Percentiles rank a stretch among this genome's conserved stretches.
Conservation (phyloP, 495 filamentous ascomycete genomes). For the Aspergillus baeticus region DNA sequence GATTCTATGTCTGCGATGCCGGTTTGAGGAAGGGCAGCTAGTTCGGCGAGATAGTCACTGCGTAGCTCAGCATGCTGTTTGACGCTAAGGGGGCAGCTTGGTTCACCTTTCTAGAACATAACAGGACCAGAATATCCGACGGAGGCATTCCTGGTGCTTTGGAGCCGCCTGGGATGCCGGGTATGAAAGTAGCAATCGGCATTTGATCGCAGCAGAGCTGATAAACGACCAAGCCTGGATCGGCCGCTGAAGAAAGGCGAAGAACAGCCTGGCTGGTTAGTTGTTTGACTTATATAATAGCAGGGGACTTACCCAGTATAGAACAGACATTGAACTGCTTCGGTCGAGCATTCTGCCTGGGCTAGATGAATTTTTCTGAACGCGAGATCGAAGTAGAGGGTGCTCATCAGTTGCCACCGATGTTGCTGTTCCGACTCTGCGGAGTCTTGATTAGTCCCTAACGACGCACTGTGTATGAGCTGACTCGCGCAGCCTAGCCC, state of each 20-base stretch:
- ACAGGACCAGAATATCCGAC: slow-evolving; percentile 49
- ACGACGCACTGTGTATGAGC: neutral
- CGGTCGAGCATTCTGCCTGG: slow-evolving; percentile 4
- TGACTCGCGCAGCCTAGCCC: slow-evolving; percentile 6
- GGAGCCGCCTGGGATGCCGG: neutral
- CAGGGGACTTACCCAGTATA: slow-evolving; percentile 4
- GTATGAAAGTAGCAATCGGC: slow-evolving; percentile 10
- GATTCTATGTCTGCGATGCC: slow-evolving; percentile 46
- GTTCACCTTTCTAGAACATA: slow-evolving; percentile 43
- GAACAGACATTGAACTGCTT: slow-evolving; percentile 9
- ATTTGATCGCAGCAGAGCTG: slow-evolving; percentile 11
- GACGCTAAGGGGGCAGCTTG: neutral
- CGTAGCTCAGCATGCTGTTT: neutral
- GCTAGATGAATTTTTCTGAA: slow-evolving; percentile 9
- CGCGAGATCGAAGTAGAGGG: slow-evolving; percentile 2
- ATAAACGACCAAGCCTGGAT: slow-evolving; percentile 12
- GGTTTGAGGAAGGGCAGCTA: slow-evolving; percentile 41
- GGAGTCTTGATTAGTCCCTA: neutral
- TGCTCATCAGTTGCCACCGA: slow-evolving; percentile 8
- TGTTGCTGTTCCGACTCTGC: neutral
- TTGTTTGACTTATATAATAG: neutral
- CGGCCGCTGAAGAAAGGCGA: slow-evolving; percentile 8
- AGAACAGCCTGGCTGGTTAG: slow-evolving; percentile 1
- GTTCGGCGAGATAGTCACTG: slow-evolving; percentile 31
- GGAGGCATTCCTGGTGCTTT: slow-evolving; percentile 39